Conservation (phyloP, 768 basidiomycete species). For the Lentinus tigrinus region DNA sequence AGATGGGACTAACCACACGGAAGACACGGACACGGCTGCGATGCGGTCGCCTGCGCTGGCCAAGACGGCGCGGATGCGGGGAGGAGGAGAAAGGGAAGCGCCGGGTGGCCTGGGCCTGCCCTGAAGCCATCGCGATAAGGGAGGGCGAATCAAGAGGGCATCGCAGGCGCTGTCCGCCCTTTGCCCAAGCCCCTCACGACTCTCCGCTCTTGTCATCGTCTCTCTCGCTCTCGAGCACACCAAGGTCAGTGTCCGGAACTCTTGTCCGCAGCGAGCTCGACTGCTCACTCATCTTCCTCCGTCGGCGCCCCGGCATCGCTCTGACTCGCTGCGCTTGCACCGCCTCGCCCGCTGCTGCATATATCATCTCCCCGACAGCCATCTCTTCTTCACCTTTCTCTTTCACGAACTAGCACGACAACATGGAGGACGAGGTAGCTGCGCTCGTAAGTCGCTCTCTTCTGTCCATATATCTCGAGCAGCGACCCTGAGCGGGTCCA, state of each 20-base stretch:
- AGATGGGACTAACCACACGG: background rate
- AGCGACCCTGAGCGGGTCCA: background rate
- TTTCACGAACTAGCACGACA: conserved; percentile 26
- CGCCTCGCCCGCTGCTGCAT: conserved; percentile 19
- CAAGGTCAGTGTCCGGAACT: background rate
- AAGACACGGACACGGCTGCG: background rate
- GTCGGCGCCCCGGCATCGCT: conserved; percentile 1
- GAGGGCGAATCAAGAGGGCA: conserved; percentile 13
- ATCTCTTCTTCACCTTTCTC: conserved; percentile 22
- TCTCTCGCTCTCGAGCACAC: conserved; percentile 15
- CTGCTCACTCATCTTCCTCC: background rate
- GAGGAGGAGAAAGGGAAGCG: background rate
- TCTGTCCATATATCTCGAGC: background rate
- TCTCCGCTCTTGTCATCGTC: conserved; percentile 11
- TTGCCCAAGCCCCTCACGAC: conserved; percentile 28
- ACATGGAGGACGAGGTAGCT: conserved; percentile 68
- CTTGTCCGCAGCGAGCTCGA: background rate
- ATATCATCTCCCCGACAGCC: conserved; percentile 18
- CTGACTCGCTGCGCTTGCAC: conserved; percentile 10
- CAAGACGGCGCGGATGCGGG: background rate
- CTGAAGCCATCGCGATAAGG: conserved; percentile 32
- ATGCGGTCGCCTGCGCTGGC: background rate
- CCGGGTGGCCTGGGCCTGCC: conserved; percentile 21
- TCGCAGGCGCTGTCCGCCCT: conserved; percentile 22
- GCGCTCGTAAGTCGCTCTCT: conserved; percentile 42